These are phyloP conservation scores for Russula virescens DNA, from an alignment of 768 basidiomycete genomes.

Conservation along the genomic window DNA sequence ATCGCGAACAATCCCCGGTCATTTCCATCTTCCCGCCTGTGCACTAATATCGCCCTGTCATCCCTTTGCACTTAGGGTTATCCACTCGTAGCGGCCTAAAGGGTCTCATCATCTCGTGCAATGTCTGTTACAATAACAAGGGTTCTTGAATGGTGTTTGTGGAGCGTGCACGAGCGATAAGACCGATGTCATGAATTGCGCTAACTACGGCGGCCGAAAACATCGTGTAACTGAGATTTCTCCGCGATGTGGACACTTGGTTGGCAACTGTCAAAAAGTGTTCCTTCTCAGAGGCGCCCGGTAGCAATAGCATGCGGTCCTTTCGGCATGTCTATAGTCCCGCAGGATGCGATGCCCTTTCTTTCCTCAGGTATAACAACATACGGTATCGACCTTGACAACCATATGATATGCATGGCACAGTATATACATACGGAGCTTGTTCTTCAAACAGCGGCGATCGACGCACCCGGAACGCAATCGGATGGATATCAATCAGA, in stretches of 20 bases:
- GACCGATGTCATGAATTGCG: conserved; percentile 1
- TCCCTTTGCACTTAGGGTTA: conserved; percentile 23
- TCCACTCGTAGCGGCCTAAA: conserved; percentile 25
- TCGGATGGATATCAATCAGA: too few relatives aligned
- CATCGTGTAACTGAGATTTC: neutral
- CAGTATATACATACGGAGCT: neutral
- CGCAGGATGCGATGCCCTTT: neutral
- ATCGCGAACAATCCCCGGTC: conserved; percentile 25
- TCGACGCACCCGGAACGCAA: too few relatives aligned
- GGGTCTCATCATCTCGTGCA: conserved; percentile 26
- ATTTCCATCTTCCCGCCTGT: conserved; percentile 21
- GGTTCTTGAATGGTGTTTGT: conserved; percentile 23
- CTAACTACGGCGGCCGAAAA: conserved; percentile 1
- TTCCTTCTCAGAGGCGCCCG: conserved; percentile 10
- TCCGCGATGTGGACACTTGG: neutral
- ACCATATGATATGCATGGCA: neutral
- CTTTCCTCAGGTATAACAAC: neutral
- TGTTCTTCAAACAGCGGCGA: too few relatives aligned
- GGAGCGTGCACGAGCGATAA: conserved; percentile 2
- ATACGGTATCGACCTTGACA: neutral
- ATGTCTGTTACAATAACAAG: conserved; percentile 25
- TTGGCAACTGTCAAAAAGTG: conserved; percentile 12
- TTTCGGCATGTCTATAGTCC: neutral
- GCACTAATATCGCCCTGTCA: conserved; percentile 25
- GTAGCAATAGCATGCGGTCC: neutral